These are phyloP conservation scores for Corrigiola litoralis DNA, from an alignment of 179 eudicot genomes.

Conservation along the genomic window DNA sequence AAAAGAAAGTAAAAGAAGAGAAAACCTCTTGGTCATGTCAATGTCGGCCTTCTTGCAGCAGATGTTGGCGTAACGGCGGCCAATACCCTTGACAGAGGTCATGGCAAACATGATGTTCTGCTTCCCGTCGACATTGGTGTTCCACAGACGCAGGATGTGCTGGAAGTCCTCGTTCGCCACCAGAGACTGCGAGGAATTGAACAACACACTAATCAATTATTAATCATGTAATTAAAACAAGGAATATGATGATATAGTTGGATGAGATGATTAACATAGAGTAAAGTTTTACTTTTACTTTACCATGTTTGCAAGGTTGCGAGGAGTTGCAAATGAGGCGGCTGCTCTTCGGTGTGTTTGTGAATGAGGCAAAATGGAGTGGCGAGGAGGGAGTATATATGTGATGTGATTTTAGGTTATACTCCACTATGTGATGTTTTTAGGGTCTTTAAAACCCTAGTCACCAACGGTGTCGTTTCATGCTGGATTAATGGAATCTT, in stretches of 20 bases:
- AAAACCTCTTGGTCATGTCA: constrained; percentile 89
- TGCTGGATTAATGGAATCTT: background rate
- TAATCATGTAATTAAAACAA: no score
- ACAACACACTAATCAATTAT: background rate
- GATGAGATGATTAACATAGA: no score
- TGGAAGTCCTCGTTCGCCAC: constrained; percentile 64
- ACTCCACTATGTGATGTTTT: no score
- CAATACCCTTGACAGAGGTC: constrained; percentile 93
- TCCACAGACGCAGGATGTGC: constrained; percentile 65
- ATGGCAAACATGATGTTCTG: constrained; percentile 91
- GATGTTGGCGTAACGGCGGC: constrained; percentile 80
- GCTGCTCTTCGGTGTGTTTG: no score
- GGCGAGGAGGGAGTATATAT: background rate
- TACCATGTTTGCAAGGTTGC: no score
- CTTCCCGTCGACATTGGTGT: constrained; percentile 88
- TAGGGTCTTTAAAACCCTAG: constrained; percentile 9
- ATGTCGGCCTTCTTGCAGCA: constrained; percentile 87
- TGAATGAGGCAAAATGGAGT: background rate
- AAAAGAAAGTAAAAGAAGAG: background rate
- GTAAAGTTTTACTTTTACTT: no score
- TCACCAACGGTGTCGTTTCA: background rate
- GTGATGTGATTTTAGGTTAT: background rate
- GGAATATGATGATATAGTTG: no score
- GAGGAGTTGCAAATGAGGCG: no score
- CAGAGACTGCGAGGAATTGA: constrained; percentile 33